Percentiles rank a stretch among this genome's conserved stretches.
phyloP scores from a whole-genome alignment of 192 early-diverging fungal species.

The Podila epigama region DNA sequence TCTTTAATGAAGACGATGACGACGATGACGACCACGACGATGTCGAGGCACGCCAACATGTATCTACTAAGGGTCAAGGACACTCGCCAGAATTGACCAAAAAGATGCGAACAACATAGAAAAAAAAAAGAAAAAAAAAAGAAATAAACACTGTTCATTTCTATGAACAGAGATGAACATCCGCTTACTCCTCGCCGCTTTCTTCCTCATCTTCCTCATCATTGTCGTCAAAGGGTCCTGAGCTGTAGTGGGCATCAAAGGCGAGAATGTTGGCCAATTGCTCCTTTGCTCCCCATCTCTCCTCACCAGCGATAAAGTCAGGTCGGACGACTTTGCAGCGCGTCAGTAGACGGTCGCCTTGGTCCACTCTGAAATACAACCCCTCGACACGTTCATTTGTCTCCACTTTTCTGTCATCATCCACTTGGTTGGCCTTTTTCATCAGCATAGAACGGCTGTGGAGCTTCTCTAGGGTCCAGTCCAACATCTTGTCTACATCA shows the following conservation, averaged over 20 bases:
- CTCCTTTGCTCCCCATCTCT: conserved; percentile 42
- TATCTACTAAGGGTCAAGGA: background rate
- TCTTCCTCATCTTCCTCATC: background rate
- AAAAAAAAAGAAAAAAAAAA: background rate
- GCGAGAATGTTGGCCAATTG: conserved; percentile 29
- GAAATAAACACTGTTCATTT: background rate
- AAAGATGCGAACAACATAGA: background rate
- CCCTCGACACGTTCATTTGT: conserved; percentile 28
- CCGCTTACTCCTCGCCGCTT: background rate
- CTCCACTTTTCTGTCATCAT: background rate
- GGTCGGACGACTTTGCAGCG: conserved; percentile 40
- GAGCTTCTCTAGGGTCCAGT: conserved; percentile 22
- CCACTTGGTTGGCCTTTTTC: background rate
- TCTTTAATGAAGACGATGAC: background rate
- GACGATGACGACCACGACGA: background rate
- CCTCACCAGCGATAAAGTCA: conserved; percentile 45
- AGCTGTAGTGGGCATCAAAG: background rate
- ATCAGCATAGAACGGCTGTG: conserved; percentile 37
- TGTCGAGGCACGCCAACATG: background rate
- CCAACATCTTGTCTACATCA: conserved; percentile 25
- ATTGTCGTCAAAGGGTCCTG: conserved; percentile 1
- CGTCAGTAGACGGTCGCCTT: conserved; percentile 40
- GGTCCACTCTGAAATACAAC: conserved; percentile 41
- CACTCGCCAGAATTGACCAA: background rate
- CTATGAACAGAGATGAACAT: no score